Base-by-base conservation (phyloP, 208 protist species). In the Endotrypanum monterogeii region DNA sequence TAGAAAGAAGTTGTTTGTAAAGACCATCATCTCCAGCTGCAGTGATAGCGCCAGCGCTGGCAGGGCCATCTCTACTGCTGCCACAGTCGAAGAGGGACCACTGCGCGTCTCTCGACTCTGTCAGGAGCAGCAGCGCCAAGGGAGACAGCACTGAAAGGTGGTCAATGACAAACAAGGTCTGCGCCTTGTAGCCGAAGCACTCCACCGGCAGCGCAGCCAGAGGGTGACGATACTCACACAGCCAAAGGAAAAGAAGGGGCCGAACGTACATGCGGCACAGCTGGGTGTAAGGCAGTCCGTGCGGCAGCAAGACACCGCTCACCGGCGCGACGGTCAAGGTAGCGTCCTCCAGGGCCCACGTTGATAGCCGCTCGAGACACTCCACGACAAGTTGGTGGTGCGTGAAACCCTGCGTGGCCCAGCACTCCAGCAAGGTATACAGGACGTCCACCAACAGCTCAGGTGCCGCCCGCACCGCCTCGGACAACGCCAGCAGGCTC, bases 381-480 rank as follows among this genome's bases (percentile, higher is more conserved):
- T 93, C 82, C 50, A 86, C 51, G 51, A 93, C 39, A 25, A 89
- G 77, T 12, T 60, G 52, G 20, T 74, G 84, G 41, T 86, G 83
- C 9, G 67, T 67, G 74, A 93, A 95, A 14, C 83, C 85, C 14
- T 79, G 88, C 28, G 79, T 93, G 9, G 91, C 82, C 87, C 86
- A 92, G 75, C 83, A 92, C 72, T 95, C 91, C 2, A 95, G 78
- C 44, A 93, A 78, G n/a, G 85, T 89, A 73, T 86, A 91, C 30
- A 93, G 56, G 35, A 92, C 83, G 20, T 82, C 68, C 12, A 86
- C 67, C 66, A 84, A 83, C 62, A 93, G 76, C 71, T 74, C 76
- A 7, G 86, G 88, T 3, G 82, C 87, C 9, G 88, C 83, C 2
- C 73, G 66, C 32, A 85, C 85, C 4, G 89, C 91, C 63, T 93